These are phyloP conservation scores for Fusarium stilboides DNA, from an alignment of 2,329 filamentous ascomycete genomes.

Conservation along the genomic window DNA sequence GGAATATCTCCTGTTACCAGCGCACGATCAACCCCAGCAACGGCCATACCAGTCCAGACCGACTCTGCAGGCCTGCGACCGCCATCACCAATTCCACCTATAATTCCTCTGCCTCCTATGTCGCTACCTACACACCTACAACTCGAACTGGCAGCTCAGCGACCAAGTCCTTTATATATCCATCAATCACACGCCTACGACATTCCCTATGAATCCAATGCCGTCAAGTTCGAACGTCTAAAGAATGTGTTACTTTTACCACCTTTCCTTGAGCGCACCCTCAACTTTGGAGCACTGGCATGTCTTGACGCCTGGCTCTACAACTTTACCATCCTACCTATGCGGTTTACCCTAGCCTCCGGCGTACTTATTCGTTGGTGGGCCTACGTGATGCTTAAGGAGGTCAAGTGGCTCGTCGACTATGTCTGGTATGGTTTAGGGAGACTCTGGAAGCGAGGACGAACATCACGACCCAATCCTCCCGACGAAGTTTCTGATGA, in stretches of 20 bases:
- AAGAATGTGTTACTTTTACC: conserved; percentile 90
- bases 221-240: conserved; percentile 91
- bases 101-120: conserved; percentile 76
- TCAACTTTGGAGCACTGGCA: conserved; percentile 90
- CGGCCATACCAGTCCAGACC: conserved; percentile 48
- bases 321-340: conserved; percentile 93
- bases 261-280: conserved; percentile 83
- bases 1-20: conserved; percentile 40
- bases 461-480: conserved; percentile 57
- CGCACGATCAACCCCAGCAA: conserved; percentile 40
- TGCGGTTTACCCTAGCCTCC: conserved; percentile 87
- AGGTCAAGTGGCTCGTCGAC: conserved; percentile 77
- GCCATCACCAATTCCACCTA: conserved; percentile 66
- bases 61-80: conserved; percentile 51
- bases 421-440: conserved; percentile 87
- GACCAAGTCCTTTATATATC: conserved; percentile 77
- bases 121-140: conserved; percentile 76
- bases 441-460: conserved; percentile 79
- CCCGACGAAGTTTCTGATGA: conserved; percentile 55
- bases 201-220: conserved; percentile 89
- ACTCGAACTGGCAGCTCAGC: conserved; percentile 73
- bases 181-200: conserved; percentile 71
- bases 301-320: conserved; percentile 98
- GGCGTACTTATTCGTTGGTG: conserved; percentile 85
- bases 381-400: conserved; percentile 78